Evolutionary conservation across 805 yeast genomes (phyloP).

Genomic region (Starmera dryadoides): DNA sequence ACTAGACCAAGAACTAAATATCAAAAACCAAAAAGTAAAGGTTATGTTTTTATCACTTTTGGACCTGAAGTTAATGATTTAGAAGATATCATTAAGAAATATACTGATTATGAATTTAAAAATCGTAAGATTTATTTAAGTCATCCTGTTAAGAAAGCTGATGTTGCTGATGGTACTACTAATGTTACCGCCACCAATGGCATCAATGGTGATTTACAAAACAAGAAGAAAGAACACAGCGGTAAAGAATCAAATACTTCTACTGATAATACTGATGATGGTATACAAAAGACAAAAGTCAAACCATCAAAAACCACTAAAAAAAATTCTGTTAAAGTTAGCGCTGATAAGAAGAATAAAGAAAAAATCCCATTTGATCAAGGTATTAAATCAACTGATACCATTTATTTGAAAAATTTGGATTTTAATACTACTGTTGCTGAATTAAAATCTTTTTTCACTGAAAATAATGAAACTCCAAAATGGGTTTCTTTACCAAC

Average conservation of each 20-base stretch:
- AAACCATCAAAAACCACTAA: slow-evolving; percentile 3
- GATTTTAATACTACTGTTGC: slow-evolving; percentile 54
- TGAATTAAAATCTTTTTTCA: slow-evolving; percentile 44
- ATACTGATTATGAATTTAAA: slow-evolving; percentile 35
- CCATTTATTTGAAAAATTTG: slow-evolving; percentile 54
- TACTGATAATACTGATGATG: background rate
- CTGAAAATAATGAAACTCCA: slow-evolving; percentile 38
- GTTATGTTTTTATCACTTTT: slow-evolving; percentile 56
- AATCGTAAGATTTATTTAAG: slow-evolving; percentile 42
- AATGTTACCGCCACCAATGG: background rate
- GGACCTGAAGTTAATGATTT: slow-evolving; percentile 33
- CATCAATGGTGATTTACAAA: background rate
- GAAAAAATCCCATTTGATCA: slow-evolving; percentile 28
- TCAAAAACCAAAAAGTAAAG: slow-evolving; percentile 35
- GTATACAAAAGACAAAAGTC: background rate
- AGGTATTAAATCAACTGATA: slow-evolving; percentile 36
- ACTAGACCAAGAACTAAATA: slow-evolving; percentile 28
- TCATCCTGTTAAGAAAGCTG: slow-evolving; percentile 23
- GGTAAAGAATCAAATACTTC: slow-evolving; percentile 6
- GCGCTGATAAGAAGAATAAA: slow-evolving; percentile 13
- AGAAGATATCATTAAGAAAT: slow-evolving; percentile 34
- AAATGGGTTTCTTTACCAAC: slow-evolving; percentile 55
- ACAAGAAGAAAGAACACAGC: slow-evolving; percentile 9
- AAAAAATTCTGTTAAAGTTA: slow-evolving; percentile 6
- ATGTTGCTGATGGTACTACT: slow-evolving; percentile 6